phyloP scores from a whole-genome alignment of 2,329 filamentous ascomycete genomes.

The Exophiala aquamarina region DNA sequence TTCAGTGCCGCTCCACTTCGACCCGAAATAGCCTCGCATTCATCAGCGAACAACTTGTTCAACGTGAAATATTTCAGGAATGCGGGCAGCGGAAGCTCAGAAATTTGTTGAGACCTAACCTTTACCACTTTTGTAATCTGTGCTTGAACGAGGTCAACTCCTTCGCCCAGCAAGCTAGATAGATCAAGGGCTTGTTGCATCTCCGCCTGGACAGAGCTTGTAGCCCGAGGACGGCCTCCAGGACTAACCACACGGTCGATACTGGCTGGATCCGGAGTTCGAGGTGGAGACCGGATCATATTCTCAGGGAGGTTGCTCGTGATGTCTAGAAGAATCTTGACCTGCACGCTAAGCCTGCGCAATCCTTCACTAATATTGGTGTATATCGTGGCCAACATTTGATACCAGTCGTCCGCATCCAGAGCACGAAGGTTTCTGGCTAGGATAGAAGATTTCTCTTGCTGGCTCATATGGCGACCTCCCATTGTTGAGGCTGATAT shows the following conservation, averaged over 20 bases:
- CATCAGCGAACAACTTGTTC: conserved; percentile 64
- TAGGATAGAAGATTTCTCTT: conserved; percentile 85
- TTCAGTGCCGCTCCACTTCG: conserved; percentile 60
- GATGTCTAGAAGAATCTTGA: conserved; percentile 92
- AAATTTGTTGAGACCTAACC: conserved; percentile 61
- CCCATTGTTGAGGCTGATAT: conserved; percentile 78
- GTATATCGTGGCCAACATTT: conserved; percentile 78
- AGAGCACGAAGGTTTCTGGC: conserved; percentile 84
- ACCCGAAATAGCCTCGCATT: conserved; percentile 66
- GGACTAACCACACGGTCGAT: conserved; percentile 18
- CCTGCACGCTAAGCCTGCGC: conserved; percentile 80
- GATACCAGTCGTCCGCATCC: conserved; percentile 80
- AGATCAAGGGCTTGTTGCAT: conserved; percentile 64
- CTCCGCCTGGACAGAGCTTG: conserved; percentile 51
- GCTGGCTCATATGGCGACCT: conserved; percentile 68
- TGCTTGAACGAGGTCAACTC: conserved; percentile 65
- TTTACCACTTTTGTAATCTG: conserved; percentile 65
- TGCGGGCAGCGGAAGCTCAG: conserved; percentile 53
- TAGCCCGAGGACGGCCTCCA: conserved; percentile 19
- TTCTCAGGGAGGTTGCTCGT: conserved; percentile 62
- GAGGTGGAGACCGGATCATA: conserved; percentile 47
- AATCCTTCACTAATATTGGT: conserved; percentile 84
- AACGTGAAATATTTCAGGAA: conserved; percentile 64
- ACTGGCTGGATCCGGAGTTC: conserved; percentile 41
- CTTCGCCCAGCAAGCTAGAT: conserved; percentile 64